Percentiles rank a stretch among this genome's conserved stretches.
Conservation (phyloP, 78 protist species). For the Dictyostelium citrinum region DNA sequence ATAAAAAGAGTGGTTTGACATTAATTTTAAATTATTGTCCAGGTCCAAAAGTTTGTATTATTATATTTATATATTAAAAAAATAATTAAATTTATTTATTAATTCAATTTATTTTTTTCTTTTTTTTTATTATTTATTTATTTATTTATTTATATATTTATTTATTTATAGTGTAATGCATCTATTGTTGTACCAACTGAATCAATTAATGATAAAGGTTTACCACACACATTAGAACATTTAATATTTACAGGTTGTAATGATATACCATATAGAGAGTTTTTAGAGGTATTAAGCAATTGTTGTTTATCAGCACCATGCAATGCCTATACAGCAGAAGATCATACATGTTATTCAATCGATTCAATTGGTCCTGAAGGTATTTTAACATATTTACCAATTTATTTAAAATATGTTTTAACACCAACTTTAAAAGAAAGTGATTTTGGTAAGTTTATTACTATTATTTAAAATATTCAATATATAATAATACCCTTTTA, state of each 20-base stretch:
- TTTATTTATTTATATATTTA: too few species aligned
- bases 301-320: slow-evolving; percentile 63
- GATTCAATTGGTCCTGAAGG: slow-evolving; percentile 74
- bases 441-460: slow-evolving; percentile 32
- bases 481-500: too few species aligned
- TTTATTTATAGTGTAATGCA: slow-evolving; percentile 15
- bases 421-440: slow-evolving; percentile 18
- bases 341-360: slow-evolving; percentile 61
- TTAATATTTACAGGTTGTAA: slow-evolving; percentile 79
- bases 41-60: slow-evolving; percentile 51
- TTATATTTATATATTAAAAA: too few species aligned
- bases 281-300: slow-evolving; percentile 38
- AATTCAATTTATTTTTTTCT: too few species aligned
- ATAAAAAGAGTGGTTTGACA: neutral
- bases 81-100: too few species aligned
- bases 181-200: slow-evolving; percentile 81
- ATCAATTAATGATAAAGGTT: slow-evolving; percentile 69
- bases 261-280: slow-evolving; percentile 48
- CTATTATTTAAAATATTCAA: too few species aligned
- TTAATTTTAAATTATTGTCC: slow-evolving; percentile 40
- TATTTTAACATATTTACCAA: slow-evolving; percentile 20
- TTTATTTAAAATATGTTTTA: slow-evolving; percentile 10
- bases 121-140: too few species aligned
- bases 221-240: slow-evolving; percentile 88
- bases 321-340: slow-evolving; percentile 79